A percentile compares a stretch with the other conserved stretches of the same genome.
Evolutionary conservation across 306 rosid genomes (phyloP).

Genomic region (Oxytropis ochrocephala): DNA sequence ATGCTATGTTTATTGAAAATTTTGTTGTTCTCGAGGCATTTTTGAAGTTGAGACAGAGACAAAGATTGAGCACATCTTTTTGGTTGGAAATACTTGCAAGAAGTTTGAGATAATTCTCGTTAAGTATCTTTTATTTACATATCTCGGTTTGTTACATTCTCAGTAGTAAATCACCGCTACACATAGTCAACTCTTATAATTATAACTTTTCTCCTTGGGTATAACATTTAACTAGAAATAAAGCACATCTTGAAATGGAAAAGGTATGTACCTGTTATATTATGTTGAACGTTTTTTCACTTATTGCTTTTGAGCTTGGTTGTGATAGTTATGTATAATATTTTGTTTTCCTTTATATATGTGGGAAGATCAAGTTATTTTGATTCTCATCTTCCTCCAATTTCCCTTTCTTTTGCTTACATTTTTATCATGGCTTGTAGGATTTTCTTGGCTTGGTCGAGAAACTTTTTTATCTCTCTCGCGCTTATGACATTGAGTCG

Average conservation of each 20-base stretch:
- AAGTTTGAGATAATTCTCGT: conserved; percentile 77
- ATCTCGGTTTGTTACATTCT: conserved; percentile 1
- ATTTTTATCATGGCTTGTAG: conserved; percentile 33
- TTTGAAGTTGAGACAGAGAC: conserved; percentile 84
- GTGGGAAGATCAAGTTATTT: neutral
- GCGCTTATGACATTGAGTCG: conserved; percentile 76
- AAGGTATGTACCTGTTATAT: neutral
- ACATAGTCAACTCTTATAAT: neutral
- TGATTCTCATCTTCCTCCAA: conserved; percentile 1
- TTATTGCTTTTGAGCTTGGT: neutral
- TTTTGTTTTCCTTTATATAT: neutral
- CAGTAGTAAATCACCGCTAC: neutral
- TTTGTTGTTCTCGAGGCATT: conserved; percentile 58
- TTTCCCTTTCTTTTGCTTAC: conserved; percentile 28
- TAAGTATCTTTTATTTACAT: conserved; percentile 40
- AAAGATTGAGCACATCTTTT: conserved; percentile 78
- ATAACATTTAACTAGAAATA: neutral
- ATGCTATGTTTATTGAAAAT: conserved; percentile 26
- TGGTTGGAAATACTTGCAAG: conserved; percentile 68
- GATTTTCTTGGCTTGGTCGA: conserved; percentile 95
- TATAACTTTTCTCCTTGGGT: neutral
- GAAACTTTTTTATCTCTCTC: conserved; percentile 82
- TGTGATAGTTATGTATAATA: neutral
- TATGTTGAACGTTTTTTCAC: neutral
- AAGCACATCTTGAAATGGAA: neutral